Evolutionary conservation across 164 flowering plant genomes (phyloP), one percentile per base, ranked within the genome.

Genomic region (Umbilicus rupestris): DNA sequence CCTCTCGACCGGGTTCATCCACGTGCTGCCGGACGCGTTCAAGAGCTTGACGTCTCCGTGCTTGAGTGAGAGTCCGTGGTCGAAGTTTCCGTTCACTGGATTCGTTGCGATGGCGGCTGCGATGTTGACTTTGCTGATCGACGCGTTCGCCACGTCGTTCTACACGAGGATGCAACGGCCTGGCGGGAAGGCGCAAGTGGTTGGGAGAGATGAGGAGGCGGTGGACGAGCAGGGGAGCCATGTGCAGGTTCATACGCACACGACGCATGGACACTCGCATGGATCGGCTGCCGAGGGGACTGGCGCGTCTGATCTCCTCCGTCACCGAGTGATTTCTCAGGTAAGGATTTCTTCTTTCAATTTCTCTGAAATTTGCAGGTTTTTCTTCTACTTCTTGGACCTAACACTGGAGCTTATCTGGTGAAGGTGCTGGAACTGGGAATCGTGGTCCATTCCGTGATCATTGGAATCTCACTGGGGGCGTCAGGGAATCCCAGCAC

Each of bases 21-120:
- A 82, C 65, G 73, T 82, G 1, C 65, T 82, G 0, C 83, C 83
- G 0, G 82, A 78, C 15, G 83, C 81, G 0, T 74, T 68, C 26
- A 74, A 75, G 24, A 52, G 22, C 16, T 46, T 82, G 31, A 65
- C 77, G 3, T 75, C 79, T 3, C 79, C 78, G 16, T 76, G 83
- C 52, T 69, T 82, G 2, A 35, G 22, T 0, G 71, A 73, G 28
- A 37, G 69, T 7, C 79, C 80, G 0, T 78, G 83, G 85, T 60
- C 67, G 8, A 35, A 75, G 1, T 82, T 80, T 31, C 85, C 85
- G 17, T 79, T 81, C 37, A 65, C 85, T 0, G 85, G 82, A 1
- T 79, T 81, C 26, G 65, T 82, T 17, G 80, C 83, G 0, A 82
- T 81, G 84, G 19, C 71, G 19, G 45, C 82, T 0, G 75, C 82